Conservation (phyloP, 495 filamentous ascomycete genomes). For the Aspergillus bridgeri region DNA sequence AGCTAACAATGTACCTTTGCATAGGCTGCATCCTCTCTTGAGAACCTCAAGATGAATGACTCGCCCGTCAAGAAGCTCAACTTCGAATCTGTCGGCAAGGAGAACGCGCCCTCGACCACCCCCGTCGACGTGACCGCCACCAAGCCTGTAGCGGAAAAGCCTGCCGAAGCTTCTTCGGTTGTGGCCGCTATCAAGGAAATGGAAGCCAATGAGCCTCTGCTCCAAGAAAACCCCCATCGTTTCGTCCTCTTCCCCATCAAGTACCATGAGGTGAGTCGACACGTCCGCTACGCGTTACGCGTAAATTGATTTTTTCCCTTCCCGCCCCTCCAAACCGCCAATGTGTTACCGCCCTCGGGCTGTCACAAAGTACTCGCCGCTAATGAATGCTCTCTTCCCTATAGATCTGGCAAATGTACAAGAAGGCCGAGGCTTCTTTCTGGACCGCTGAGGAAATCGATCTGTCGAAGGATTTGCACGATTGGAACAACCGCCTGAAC, state of each 20-base stretch:
- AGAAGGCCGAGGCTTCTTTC: constrained; percentile 99
- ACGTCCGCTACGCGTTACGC: constrained; percentile 56
- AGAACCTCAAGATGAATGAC: constrained; percentile 85
- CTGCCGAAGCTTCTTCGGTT: constrained; percentile 43
- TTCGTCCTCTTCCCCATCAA: constrained; percentile 99
- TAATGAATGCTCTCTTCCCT: constrained; percentile 2
- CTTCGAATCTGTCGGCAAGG: constrained; percentile 71
- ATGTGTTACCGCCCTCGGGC: constrained; percentile 10
- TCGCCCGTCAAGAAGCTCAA: constrained; percentile 87
- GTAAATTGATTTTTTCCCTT: constrained; percentile 57
- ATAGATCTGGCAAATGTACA: constrained; percentile 99
- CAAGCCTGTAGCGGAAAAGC: constrained; percentile 49
- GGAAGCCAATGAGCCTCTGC: constrained; percentile 82
- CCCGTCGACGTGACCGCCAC: constrained; percentile 47
- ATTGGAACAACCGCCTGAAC: constrained; percentile 97
- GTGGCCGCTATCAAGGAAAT: constrained; percentile 63
- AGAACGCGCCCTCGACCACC: constrained; percentile 67
- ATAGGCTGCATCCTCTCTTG: constrained; percentile 79
- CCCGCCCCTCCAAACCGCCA: background rate
- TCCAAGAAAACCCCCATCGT: constrained; percentile 92
- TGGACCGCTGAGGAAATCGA: constrained; percentile 99
- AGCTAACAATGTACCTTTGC: constrained; percentile 23
- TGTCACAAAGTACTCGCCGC: constrained; percentile 12
- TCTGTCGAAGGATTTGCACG: constrained; percentile 95
- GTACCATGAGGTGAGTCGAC: constrained; percentile 90